phyloP scores from a whole-genome alignment of 176 grass and related monocot species.

The Puccinellia tenuiflora region DNA sequence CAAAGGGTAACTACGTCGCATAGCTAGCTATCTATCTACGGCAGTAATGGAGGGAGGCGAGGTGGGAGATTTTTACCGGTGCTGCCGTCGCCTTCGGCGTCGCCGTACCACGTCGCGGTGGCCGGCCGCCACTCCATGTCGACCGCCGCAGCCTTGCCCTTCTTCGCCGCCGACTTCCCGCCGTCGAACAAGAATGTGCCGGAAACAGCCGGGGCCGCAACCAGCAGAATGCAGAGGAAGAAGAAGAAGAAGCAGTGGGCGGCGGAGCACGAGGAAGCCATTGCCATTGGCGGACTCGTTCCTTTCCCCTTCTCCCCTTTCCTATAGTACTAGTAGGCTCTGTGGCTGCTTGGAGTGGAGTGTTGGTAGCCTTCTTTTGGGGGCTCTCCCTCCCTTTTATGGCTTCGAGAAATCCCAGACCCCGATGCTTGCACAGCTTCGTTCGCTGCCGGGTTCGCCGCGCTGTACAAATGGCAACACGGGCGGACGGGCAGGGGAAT shows the following conservation, averaged over 20 bases:
- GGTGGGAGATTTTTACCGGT: conserved; percentile 49
- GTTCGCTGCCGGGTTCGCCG: neutral
- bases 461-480: conserved; percentile 31
- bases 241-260: conserved; percentile 21
- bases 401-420: conserved; percentile 54
- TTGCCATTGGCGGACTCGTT: neutral
- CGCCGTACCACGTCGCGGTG: conserved; percentile 95
- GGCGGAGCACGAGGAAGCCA: conserved; percentile 28
- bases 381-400: conserved; percentile 31
- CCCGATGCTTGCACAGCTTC: conserved; percentile 11
- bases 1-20: no score
- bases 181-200: conserved; percentile 13
- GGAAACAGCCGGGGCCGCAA: conserved; percentile 1
- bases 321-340: neutral
- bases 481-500: neutral
- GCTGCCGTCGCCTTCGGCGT: conserved; percentile 86
- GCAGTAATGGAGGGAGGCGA: neutral
- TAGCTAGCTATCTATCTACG: neutral
- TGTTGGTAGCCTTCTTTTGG: conserved; percentile 24
- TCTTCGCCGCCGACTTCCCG: neutral
- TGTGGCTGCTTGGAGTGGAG: conserved; percentile 11
- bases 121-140: conserved; percentile 86
- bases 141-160: conserved; percentile 9
- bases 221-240: conserved; percentile 21
- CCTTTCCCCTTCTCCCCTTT: neutral